These are phyloP conservation scores for Zarea fungicola DNA, from an alignment of 2,329 filamentous ascomycete genomes.

Conservation along the genomic window DNA sequence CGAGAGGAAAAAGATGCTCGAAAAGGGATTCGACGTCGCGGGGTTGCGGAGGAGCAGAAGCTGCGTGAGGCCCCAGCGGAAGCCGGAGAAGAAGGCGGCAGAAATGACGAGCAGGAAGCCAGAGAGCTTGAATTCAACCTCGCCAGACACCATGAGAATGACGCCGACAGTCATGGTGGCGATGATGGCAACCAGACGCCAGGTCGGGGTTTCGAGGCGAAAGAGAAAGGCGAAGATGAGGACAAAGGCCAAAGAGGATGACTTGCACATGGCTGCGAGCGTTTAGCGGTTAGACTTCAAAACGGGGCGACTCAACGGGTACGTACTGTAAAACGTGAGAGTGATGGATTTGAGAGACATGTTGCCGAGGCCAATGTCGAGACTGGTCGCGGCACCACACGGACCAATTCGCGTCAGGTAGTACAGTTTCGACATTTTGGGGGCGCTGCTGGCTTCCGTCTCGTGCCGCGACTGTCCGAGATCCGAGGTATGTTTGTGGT, in stretches of 20 bases:
- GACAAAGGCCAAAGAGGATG: constrained; percentile 90
- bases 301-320: not conserved
- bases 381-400: constrained; percentile 84
- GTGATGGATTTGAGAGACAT: constrained; percentile 95
- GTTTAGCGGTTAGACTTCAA: constrained; percentile 18
- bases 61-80: constrained; percentile 97
- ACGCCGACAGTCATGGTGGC: constrained; percentile 88
- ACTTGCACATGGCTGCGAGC: constrained; percentile 86
- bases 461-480: constrained; percentile 46
- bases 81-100: constrained; percentile 90
- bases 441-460: constrained; percentile 45
- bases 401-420: constrained; percentile 89
- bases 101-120: constrained; percentile 92
- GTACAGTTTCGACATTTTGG: constrained; percentile 82
- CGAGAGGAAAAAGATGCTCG: constrained; percentile 94
- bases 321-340: constrained; percentile 86
- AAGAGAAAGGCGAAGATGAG: constrained; percentile 93
- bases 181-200: constrained; percentile 82
- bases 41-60: constrained; percentile 91
- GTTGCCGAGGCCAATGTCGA: constrained; percentile 95
- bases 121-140: constrained; percentile 79
- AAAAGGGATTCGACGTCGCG: constrained; percentile 93
- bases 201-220: constrained; percentile 80
- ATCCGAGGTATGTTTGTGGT: constrained; percentile 42
- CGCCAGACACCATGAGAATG: constrained; percentile 96